A percentile compares a stretch with the other conserved stretches of the same genome.
phyloP scores from a whole-genome alignment of 345 rosid species.

The Euphorbia lathyris region DNA sequence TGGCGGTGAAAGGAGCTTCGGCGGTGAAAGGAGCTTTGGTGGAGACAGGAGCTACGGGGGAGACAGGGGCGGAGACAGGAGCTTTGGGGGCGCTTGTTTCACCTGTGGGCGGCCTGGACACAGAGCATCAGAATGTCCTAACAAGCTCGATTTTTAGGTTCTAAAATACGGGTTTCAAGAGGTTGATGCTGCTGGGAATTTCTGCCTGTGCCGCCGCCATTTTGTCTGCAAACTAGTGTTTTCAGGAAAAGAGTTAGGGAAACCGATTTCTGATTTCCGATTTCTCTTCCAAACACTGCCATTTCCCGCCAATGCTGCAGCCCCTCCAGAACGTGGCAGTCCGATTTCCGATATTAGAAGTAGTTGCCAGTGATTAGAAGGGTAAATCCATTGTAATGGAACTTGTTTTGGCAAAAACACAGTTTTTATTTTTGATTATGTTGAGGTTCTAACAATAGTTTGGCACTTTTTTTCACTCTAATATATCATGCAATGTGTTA shows the following conservation, averaged over 20 bases:
- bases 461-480: background rate
- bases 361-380: background rate
- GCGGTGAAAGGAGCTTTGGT: background rate
- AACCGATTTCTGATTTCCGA: background rate
- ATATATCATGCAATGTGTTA: background rate
- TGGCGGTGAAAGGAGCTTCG: conserved; percentile 42
- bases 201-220: background rate
- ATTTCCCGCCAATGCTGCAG: background rate
- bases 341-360: background rate
- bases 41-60: conserved; percentile 67
- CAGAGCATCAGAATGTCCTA: conserved; percentile 85
- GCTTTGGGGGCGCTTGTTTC: conserved; percentile 86
- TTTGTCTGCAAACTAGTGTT: conserved; percentile 10
- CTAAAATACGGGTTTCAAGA: background rate
- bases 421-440: background rate
- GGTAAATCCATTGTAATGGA: background rate
- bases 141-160: conserved; percentile 42
- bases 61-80: conserved; percentile 26
- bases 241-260: background rate
- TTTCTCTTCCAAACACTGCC: background rate
- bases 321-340: background rate
- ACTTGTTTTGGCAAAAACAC: background rate
- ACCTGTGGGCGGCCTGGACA: conserved; percentile 77
- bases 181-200: conserved; percentile 6
- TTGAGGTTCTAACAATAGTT: background rate